A percentile compares a stretch with the other conserved stretches of the same genome.
Evolutionary conservation across 129 eudicot species (phyloP).

Genomic region (Centaurea solstitialis): DNA sequence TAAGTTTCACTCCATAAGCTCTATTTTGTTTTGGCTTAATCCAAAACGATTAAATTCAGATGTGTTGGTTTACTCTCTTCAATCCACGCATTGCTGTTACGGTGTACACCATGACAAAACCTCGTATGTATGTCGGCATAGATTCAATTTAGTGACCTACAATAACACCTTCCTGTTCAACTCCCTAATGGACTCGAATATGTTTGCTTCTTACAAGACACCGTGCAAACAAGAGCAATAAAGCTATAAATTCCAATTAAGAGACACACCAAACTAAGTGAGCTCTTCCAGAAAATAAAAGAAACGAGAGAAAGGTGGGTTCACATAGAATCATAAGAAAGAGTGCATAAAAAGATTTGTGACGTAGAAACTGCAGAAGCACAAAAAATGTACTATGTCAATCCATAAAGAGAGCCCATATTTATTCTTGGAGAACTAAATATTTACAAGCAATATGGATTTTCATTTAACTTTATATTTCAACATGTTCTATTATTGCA

Average conservation of each 20-base stretch:
- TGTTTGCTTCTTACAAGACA: not conserved
- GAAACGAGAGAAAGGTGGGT: not conserved
- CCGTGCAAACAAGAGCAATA: not conserved
- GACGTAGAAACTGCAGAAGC: not conserved
- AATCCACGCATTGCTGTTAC: not conserved
- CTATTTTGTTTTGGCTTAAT: not conserved
- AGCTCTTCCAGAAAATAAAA: not conserved
- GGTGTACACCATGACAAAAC: not conserved
- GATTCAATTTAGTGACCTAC: not conserved
- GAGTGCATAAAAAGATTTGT: too few species aligned
- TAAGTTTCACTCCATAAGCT: not conserved
- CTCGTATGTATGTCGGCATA: not conserved
- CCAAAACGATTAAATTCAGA: not conserved
- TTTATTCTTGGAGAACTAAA: not conserved
- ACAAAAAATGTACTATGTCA: not conserved
- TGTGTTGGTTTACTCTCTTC: not conserved
- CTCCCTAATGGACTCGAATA: too few species aligned
- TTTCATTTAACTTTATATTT: not conserved
- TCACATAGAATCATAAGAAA: not conserved
- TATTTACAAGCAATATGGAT: not conserved
- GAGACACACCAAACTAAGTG: not conserved
- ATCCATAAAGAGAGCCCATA: constrained; percentile 1
- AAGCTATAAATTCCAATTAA: not conserved
- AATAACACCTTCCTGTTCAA: not conserved
- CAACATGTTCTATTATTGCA: not conserved